Evolutionary conservation across 805 yeast genomes (phyloP).

Genomic region (Starmera dryadoides): DNA sequence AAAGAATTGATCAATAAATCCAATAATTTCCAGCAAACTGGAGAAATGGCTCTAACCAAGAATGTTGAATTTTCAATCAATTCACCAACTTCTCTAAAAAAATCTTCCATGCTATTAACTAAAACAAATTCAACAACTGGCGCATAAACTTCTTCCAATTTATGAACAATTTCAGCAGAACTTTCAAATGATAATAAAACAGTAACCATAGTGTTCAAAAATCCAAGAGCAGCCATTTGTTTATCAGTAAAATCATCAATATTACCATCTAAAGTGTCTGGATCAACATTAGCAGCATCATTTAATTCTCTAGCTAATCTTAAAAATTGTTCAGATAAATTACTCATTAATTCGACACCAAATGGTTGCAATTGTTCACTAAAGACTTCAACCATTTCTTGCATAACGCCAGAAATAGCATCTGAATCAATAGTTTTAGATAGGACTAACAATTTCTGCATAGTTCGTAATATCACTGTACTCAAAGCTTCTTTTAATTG

Average conservation of each 20-base stretch:
- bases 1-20: slow-evolving; percentile 35
- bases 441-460: slow-evolving; percentile 69
- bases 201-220: slow-evolving; percentile 75
- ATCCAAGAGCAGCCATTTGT: slow-evolving; percentile 74
- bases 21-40: slow-evolving; percentile 70
- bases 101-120: slow-evolving; percentile 59
- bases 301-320: slow-evolving; percentile 60
- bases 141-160: slow-evolving; percentile 57
- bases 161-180: slow-evolving; percentile 55
- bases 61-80: slow-evolving; percentile 65
- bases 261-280: slow-evolving; percentile 26
- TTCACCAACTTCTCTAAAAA: slow-evolving; percentile 70
- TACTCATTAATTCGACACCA: slow-evolving; percentile 60
- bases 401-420: slow-evolving; percentile 83
- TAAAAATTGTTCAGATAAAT: slow-evolving; percentile 68
- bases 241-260: slow-evolving; percentile 51
- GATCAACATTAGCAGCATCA: slow-evolving; percentile 46
- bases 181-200: slow-evolving; percentile 78
- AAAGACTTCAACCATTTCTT: slow-evolving; percentile 87
- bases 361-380: slow-evolving; percentile 88
- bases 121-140: slow-evolving; percentile 69
- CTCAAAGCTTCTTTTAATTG: slow-evolving; percentile 65
- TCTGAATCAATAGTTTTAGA: slow-evolving; percentile 84
- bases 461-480: slow-evolving; percentile 64
- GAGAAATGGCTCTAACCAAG: slow-evolving; percentile 51